Percentiles rank a stretch among this genome's conserved stretches.
Conservation (phyloP, 1,284 basidiomycete species). For the Salmacisia buchloeana region DNA sequence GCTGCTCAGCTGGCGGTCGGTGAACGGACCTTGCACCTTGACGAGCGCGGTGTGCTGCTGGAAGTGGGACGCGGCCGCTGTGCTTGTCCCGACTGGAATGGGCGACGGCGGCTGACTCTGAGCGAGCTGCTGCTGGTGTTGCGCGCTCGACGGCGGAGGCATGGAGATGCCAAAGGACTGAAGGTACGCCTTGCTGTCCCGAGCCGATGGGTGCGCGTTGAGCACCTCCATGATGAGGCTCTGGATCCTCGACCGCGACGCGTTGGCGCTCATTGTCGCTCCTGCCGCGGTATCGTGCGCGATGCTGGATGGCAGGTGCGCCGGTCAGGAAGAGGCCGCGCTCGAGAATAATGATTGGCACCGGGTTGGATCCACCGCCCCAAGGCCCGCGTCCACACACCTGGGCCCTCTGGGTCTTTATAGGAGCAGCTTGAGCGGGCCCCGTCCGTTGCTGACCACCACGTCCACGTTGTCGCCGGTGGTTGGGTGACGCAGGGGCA, state of each 20-base stretch:
- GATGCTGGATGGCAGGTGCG: too few relatives aligned
- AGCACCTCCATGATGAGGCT: conserved; percentile 95
- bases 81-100: conserved; percentile 15
- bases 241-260: conserved; percentile 73
- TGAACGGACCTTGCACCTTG: conserved; percentile 95
- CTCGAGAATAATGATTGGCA: too few relatives aligned
- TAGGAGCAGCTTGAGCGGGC: too few relatives aligned
- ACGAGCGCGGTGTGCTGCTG: conserved; percentile 81
- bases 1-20: conserved; percentile 86
- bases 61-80: conserved; percentile 45
- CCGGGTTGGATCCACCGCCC: too few relatives aligned
- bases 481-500: too few relatives aligned
- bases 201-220: conserved; percentile 80
- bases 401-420: too few relatives aligned
- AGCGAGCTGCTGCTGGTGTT: conserved; percentile 8
- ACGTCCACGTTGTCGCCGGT: too few relatives aligned
- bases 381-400: too few relatives aligned
- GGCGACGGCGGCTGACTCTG: conserved; percentile 37
- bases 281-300: too few relatives aligned
- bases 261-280: conserved; percentile 79
- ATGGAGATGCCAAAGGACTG: conserved; percentile 63
- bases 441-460: too few relatives aligned
- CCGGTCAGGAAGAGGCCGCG: too few relatives aligned
- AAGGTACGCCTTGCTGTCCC: conserved; percentile 85
- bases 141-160: conserved; percentile 23